Evolutionary conservation across 1,284 basidiomycete species (phyloP).

Genomic region (Moniliella sp.): DNA sequence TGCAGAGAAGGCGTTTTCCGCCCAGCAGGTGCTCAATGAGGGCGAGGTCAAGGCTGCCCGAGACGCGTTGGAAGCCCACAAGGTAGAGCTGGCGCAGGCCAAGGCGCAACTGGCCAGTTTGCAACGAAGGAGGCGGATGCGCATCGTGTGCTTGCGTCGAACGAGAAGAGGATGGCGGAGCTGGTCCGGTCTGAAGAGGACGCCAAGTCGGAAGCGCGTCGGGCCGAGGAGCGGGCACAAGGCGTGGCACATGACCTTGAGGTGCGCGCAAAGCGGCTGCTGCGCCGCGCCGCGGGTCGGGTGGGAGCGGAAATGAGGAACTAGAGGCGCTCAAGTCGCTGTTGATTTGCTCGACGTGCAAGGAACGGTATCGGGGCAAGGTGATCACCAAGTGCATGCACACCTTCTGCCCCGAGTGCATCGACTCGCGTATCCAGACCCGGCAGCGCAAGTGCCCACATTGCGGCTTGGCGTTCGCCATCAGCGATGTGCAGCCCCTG

Average conservation of each 20-base stretch:
- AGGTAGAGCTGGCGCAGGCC: conserved; percentile 40
- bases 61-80: conserved; percentile 14
- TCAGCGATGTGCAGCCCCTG: conserved; percentile 62
- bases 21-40: conserved; percentile 45
- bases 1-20: conserved; percentile 43
- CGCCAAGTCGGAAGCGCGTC: conserved; percentile 42
- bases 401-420: conserved; percentile 68
- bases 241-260: no score
- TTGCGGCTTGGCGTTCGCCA: conserved; percentile 63
- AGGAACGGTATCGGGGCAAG: conserved; percentile 57
- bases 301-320: conserved; percentile 10
- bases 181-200: conserved; percentile 44
- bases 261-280: no score
- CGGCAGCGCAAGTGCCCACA: conserved; percentile 88
- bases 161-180: conserved; percentile 52
- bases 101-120: conserved; percentile 49
- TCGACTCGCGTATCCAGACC: conserved; percentile 66
- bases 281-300: no score
- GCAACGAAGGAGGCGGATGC: background rate
- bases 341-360: conserved; percentile 77
- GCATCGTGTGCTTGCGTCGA: conserved; percentile 28
- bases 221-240: conserved; percentile 6
- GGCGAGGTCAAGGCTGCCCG: conserved; percentile 36
- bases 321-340: conserved; percentile 43
- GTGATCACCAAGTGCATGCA: conserved; percentile 85